Evolutionary conservation across 345 rosid species (phyloP), one percentile per base, ranked within the genome.

Genomic region (Eucalyptus fibrosa): DNA sequence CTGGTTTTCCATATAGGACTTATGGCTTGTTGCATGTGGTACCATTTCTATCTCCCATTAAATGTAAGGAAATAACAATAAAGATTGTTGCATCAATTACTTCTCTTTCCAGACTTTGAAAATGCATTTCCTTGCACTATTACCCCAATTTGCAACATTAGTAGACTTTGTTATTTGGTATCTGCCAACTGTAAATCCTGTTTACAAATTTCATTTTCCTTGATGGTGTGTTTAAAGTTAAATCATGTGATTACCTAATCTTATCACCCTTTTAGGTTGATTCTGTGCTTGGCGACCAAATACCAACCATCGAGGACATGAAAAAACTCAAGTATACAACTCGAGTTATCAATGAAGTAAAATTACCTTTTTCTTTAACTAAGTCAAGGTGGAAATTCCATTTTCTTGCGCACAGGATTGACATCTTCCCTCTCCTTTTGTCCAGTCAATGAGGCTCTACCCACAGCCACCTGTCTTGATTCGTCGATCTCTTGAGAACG

Each of bases 391-490:
- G 34, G 45, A 88, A 55, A 83, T 28, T 82, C 50, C 49, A 42
- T 21, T 37, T 60, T 49, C 77, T n/a, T 44, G 49, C 14, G 23
- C 47, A 77, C 47, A 77, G 28, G 83, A 77, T 77, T 77, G 83
- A 77, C 83, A 21, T 21, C 32, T 72, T 51, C 26, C 26, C 23
- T 51, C 55, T 86, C 51, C 62, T 88, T 37, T 87, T 90, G 87
- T 92, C 77, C 92, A 97, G 98, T 96, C 98, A 80, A 89, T 97
- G 93, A 93, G 99, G 93, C 94, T 97, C 88, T 97, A 97, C 91
- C 99, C 99, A 69, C 99, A 97, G 89, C 99, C 99, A 87, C 99
- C 99, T 30, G 99, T 97, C 88, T 92, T 97, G 83, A 97, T 97
- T 86, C 99, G 99, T 13, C 98, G 99, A 86, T 97, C 99, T 88